Evolutionary conservation across 306 rosid species (phyloP), one percentile per base, ranked within the genome.

Genomic region (Dryas alaskensis): DNA sequence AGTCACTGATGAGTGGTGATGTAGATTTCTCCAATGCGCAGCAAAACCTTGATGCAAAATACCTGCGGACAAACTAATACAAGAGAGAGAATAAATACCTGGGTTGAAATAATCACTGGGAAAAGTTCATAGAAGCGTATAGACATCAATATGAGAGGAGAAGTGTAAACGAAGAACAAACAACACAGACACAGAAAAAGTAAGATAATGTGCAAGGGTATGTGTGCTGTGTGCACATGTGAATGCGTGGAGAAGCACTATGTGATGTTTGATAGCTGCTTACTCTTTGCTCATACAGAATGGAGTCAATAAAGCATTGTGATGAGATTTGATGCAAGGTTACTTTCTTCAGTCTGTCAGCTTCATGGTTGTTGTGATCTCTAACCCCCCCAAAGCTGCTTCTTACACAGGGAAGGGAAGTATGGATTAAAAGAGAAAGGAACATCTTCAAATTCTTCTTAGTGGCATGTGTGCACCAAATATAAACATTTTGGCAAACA

Each of bases 41-140:
- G 84, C 96, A 93, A 71, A 89, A 86, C 74, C 83, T 82, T 17
- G 84, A 83, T 77, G 92, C 90, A 72, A 93, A 78, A 72, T 78
- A 81, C 89, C 92, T 88, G 94, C 85, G 13, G 79, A 83, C 87
- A 93, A 89, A 89, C 98, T 89, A 84, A 81, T 76, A 78, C 82
- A 84, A 85, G 81, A 70, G 70, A 76, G 10, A 60, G 45, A 83
- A 82, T 83, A 74, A 84, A 74, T 65, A 67, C 22, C 27, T 53
- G 64, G 66, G 52, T 73, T 76, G 63, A 12, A 72, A 63, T 12
- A 51, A 45, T 48, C 61, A 74, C 57, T 43, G n/a, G n/a, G n/a
- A n/a, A 17, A 46, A 66, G 73, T 62, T 61, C 54, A 59, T 48
- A 52, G 45, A 65, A 72, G 27, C 58, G 11, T 25, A 62, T 19